Conservation (phyloP, 257 asterid genomes). For the Jacaranda copaia region DNA sequence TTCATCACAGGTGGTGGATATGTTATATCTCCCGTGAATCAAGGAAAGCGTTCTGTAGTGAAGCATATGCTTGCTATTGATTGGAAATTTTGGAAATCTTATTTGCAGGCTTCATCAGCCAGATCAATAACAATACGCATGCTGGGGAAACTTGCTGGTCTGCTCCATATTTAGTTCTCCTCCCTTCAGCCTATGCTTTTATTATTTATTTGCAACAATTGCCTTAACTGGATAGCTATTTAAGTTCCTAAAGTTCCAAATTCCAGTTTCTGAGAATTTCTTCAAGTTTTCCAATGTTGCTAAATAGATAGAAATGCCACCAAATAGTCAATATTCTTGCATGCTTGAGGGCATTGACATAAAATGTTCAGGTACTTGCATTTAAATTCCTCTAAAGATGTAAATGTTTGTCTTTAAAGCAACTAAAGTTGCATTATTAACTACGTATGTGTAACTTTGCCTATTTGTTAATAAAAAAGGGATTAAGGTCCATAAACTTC, state of each 20-base stretch:
- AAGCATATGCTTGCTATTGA: conserved; percentile 88
- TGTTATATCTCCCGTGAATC: conserved; percentile 72
- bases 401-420: too few relatives aligned
- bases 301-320: conserved; percentile 24
- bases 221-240: background rate
- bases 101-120: conserved; percentile 60
- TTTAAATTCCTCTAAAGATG: conserved; percentile 1
- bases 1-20: conserved; percentile 78
- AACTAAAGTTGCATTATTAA: too few relatives aligned
- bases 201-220: conserved; percentile 17
- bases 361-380: conserved; percentile 7
- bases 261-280: conserved; percentile 25
- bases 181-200: conserved; percentile 24
- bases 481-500: conserved; percentile 1
- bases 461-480: conserved; percentile 22
- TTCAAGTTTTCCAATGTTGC: background rate
- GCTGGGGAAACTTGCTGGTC: conserved; percentile 88
- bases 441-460: background rate
- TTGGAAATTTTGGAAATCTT: conserved; percentile 89
- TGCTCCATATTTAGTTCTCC: conserved; percentile 19
- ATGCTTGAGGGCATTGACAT: conserved; percentile 27
- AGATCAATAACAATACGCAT: conserved; percentile 77
- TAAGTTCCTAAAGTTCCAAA: conserved; percentile 32
- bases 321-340: conserved; percentile 8
- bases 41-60: conserved; percentile 74